phyloP scores from a whole-genome alignment of 1,284 basidiomycete species.

The Puccinia brachypodii region DNA sequence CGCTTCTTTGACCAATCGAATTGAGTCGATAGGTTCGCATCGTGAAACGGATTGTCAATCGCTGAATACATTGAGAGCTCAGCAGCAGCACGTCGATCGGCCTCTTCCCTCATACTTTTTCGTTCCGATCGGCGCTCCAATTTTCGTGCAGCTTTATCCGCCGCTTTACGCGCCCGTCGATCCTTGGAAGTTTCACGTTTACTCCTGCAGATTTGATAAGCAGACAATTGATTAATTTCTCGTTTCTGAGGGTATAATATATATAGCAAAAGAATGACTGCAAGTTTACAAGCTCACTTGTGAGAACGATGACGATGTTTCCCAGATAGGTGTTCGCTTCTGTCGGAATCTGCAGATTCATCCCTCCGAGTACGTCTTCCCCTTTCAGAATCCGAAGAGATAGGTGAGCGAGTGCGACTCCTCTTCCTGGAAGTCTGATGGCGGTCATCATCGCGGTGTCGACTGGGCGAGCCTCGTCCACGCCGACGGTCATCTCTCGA shows the following conservation, averaged over 20 bases:
- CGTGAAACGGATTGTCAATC: conserved; percentile 94
- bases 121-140: conserved; percentile 49
- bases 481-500: conserved; percentile 1
- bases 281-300: neutral
- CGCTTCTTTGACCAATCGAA: conserved; percentile 99
- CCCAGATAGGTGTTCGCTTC: neutral
- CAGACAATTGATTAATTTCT: neutral
- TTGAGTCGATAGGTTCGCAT: conserved; percentile 88
- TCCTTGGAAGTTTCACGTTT: conserved; percentile 50
- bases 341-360: conserved; percentile 20
- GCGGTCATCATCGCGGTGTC: neutral
- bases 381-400: conserved; percentile 7
- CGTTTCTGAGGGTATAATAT: neutral
- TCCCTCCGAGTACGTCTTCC: conserved; percentile 1
- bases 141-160: conserved; percentile 53
- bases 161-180: conserved; percentile 51
- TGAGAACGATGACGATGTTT: conserved; percentile 27
- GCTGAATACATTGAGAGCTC: conserved; percentile 70
- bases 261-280: neutral
- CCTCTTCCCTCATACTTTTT: conserved; percentile 49
- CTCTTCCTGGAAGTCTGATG: conserved; percentile 10
- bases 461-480: neutral
- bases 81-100: conserved; percentile 53
- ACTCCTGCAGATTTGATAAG: conserved; percentile 29
- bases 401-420: conserved; percentile 22